A percentile compares a stretch with the other conserved stretches of the same genome.
These are phyloP conservation scores for Selaginella tamariscina DNA, from an alignment of 75 land plant species.

Conservation along the genomic window DNA sequence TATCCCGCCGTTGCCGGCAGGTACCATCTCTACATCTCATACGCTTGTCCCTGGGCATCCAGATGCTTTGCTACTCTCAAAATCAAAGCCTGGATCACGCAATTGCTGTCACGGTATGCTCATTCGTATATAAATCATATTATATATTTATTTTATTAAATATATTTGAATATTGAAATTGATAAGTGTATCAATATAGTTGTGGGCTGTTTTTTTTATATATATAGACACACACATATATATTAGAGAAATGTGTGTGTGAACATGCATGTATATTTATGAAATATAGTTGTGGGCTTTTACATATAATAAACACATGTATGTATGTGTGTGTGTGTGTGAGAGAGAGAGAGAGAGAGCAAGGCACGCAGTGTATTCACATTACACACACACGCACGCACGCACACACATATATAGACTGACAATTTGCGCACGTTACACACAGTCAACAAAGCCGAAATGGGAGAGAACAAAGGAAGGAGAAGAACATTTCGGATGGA, in stretches of 20 bases:
- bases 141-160: no score
- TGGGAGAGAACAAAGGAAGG: conserved; percentile 60
- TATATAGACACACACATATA: conserved; percentile 4
- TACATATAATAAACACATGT: no score
- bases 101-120: conserved; percentile 47
- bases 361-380: conserved; percentile 4
- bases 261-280: conserved; percentile 1
- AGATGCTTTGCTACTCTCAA: conserved; percentile 62
- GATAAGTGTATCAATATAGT: background rate
- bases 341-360: no score
- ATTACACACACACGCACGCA: no score
- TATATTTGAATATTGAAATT: background rate
- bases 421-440: conserved; percentile 16
- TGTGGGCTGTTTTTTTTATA: background rate
- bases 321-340: no score
- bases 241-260: conserved; percentile 7
- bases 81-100: conserved; percentile 70
- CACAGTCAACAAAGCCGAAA: conserved; percentile 35
- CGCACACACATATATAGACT: conserved; percentile 33
- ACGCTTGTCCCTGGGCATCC: conserved; percentile 90
- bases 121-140: no score
- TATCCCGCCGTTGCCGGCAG: conserved; percentile 59
- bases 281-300: background rate
- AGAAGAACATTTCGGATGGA: conserved; percentile 79
- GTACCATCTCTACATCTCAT: conserved; percentile 77